Conservation (phyloP, 495 filamentous ascomycete species). For the Penicillium arizonense region DNA sequence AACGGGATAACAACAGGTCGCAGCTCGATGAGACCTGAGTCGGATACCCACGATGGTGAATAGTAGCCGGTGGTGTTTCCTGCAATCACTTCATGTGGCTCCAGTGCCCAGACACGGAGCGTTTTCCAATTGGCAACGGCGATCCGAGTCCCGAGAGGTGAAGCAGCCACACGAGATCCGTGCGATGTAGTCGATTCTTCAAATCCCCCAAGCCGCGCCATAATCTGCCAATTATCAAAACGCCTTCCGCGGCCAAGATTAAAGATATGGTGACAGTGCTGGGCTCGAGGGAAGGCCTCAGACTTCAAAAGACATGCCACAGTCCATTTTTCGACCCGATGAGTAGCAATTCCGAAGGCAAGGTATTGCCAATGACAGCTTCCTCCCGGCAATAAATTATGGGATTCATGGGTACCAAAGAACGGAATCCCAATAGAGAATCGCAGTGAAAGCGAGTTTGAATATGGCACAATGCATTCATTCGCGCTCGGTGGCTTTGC, state of each 20-base stretch:
- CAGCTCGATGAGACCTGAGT: conserved; percentile 26
- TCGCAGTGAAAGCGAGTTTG: conserved; percentile 23
- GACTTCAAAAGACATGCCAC: conserved; percentile 41
- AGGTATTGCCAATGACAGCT: conserved; percentile 44
- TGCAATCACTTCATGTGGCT: conserved; percentile 35
- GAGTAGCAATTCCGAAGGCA: conserved; percentile 38
- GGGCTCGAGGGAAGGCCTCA: conserved; percentile 19
- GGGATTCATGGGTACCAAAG: conserved; percentile 33
- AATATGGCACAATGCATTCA: conserved; percentile 26
- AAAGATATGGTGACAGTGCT: conserved; percentile 34
- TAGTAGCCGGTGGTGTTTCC: conserved; percentile 29
- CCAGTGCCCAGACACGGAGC: conserved; percentile 45
- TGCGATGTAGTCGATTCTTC: conserved; percentile 33
- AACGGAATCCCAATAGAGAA: conserved; percentile 46
- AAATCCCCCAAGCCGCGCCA: conserved; percentile 44
- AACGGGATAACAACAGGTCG: conserved; percentile 33
- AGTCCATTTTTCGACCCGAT: conserved; percentile 38
- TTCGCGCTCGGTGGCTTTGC: conserved; percentile 27
- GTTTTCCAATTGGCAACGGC: conserved; percentile 47
- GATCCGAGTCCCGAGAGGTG: conserved; percentile 36
- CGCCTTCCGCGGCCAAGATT: conserved; percentile 45
- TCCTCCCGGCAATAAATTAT: neutral
- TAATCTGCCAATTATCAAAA: conserved; percentile 31
- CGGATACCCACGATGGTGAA: conserved; percentile 23
- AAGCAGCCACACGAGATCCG: conserved; percentile 43